These are phyloP conservation scores for Rhodotorula sp. DNA, from an alignment of 1,284 basidiomycete species.

Conservation along the genomic window DNA sequence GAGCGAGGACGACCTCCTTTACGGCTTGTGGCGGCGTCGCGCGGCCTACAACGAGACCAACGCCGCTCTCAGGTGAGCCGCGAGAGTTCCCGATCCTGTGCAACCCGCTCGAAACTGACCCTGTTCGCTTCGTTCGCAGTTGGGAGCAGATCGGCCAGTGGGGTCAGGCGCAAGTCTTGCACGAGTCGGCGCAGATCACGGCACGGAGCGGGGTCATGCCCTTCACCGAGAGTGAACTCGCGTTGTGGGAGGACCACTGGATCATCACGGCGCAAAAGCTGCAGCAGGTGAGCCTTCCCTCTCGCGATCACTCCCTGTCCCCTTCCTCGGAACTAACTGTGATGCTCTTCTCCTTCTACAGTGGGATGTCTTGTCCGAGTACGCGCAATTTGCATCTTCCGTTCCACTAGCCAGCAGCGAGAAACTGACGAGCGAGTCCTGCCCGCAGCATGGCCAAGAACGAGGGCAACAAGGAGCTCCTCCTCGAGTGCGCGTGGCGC, in stretches of 20 bases:
- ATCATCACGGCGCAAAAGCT: conserved; percentile 92
- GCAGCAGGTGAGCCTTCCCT: conserved; percentile 57
- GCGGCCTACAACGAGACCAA: conserved; percentile 88
- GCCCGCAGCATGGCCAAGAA: conserved; percentile 65
- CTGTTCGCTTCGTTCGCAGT: conserved; percentile 3
- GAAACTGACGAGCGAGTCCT: conserved; percentile 1
- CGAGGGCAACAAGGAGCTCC: conserved; percentile 87
- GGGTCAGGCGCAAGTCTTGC: conserved; percentile 80
- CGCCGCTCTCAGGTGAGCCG: conserved; percentile 61
- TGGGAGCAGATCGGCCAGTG: conserved; percentile 94
- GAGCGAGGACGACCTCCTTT: conserved; percentile 95
- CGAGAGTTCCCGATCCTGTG: not conserved
- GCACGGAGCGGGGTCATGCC: conserved; percentile 76
- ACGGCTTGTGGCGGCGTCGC: conserved; percentile 90
- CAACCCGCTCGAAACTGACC: not conserved
- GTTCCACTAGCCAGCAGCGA: conserved; percentile 21
- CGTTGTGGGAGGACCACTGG: conserved; percentile 99
- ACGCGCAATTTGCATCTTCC: not conserved
- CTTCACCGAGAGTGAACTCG: conserved; percentile 94
- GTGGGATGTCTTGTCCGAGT: conserved; percentile 90
- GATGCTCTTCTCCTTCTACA: conserved; percentile 47
- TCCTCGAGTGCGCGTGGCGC: conserved; percentile 95
- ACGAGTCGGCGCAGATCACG: conserved; percentile 87
- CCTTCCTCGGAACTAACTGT: not conserved
- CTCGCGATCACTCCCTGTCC: too few species aligned